A percentile compares a stretch with the other conserved stretches of the same genome.
Evolutionary conservation across 2,329 filamentous ascomycete species (phyloP).

Genomic region (Madurella mycetomatis): DNA sequence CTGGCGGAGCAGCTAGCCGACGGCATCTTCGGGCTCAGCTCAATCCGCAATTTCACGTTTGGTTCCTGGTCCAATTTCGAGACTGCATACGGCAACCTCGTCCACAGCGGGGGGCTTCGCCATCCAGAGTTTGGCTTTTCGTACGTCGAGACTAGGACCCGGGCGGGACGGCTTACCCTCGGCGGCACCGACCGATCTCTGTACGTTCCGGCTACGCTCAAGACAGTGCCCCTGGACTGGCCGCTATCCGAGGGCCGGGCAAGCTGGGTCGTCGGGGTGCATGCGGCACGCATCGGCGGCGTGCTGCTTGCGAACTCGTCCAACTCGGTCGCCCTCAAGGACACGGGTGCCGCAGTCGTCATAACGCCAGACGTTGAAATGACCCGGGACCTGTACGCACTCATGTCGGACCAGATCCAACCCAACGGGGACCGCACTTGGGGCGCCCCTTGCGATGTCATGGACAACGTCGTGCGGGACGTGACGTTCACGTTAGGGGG

Average conservation of each 20-base stretch:
- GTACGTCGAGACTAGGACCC: constrained; percentile 19
- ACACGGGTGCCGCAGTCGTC: constrained; percentile 32
- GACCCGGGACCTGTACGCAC: constrained; percentile 29
- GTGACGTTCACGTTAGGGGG: constrained; percentile 31
- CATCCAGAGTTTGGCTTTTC: constrained; percentile 30
- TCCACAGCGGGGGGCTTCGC: constrained; percentile 25
- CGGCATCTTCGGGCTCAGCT: constrained; percentile 32
- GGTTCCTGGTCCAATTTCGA: constrained; percentile 4
- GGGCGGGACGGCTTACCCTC: constrained; percentile 30
- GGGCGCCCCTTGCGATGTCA: constrained; percentile 31
- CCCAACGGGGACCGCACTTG: constrained; percentile 30
- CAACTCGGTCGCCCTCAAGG: constrained; percentile 27
- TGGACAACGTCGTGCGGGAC: constrained; percentile 28
- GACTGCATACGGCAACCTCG: constrained; percentile 30
- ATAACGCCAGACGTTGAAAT: constrained; percentile 29
- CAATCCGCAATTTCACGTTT: constrained; percentile 12
- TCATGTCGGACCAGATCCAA: constrained; percentile 30
- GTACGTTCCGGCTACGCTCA: constrained; percentile 28
- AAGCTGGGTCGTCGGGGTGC: constrained; percentile 29
- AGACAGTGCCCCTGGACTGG: constrained; percentile 25
- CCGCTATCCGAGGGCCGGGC: constrained; percentile 14
- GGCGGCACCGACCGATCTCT: constrained; percentile 31
- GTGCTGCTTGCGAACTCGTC: constrained; percentile 18
- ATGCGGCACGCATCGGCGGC: constrained; percentile 26
- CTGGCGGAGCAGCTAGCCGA: constrained; percentile 29